Base-by-base conservation (phyloP, 176 grass and related monocot genomes). In the sorghum (Sorghum bicolor) region DNA sequence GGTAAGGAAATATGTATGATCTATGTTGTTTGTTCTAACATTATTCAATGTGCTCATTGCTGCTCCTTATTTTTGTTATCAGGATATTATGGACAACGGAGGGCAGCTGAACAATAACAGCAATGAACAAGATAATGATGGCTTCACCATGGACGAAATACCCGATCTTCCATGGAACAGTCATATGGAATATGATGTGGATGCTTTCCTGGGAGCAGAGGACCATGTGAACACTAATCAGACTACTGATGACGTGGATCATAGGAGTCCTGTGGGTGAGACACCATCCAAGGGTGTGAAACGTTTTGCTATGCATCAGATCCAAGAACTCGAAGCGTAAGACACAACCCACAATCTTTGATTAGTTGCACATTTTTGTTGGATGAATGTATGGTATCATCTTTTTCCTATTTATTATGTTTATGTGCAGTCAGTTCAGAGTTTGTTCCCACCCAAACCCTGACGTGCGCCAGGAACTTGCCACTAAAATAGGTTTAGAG, bases 301-400 rank as follows among this genome's bases (percentile, higher is more conserved):
- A 30, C 86, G 86, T 22, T 76, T 73, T 33, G 13, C 0, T 10
- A 12, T 6, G 2, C 24, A 72, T 2, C 86, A 88, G 31, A 16
- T 78, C 10, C 8, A 28, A 10, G 13, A 29, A 33, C 74, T 88
- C 3, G 74, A 88, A 78, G 26, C 13, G 86, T 88, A 83, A 73
- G 22, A 13, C 11, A 39, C 11, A 43, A 16, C 68, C 68, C 12
- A 43, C 26, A 32, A 33, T 6, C 26, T 8, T 25, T 33, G 5
- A 64, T 32, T 58, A 17, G 58, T 45, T 11, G 3, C 2, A 24
- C 15, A 8, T 33, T 72, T 76, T 10, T 37, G 26, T 64, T 13
- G 4, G 2, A 25, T 62, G 22, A 41, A 70, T 65, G 29, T 33
- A 22, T 29, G 14, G 1, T 8, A 19, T 47, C 14, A 52, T 64